Percentiles rank a stretch among this genome's conserved stretches.
phyloP scores from a whole-genome alignment of 2,329 filamentous ascomycete genomes.

The Pyricularia sp. region DNA sequence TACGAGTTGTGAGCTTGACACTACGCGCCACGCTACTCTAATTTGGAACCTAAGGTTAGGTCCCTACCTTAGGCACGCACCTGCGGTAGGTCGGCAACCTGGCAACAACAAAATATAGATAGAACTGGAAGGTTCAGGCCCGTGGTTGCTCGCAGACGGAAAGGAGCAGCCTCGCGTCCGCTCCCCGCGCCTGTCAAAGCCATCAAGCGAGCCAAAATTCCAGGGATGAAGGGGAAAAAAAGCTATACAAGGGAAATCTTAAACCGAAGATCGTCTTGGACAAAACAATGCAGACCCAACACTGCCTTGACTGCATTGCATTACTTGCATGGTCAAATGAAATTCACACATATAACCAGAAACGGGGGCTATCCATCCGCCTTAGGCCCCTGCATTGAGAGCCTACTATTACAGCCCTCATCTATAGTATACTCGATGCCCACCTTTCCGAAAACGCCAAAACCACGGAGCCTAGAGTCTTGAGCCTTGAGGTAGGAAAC shows the following conservation, averaged over 20 bases:
- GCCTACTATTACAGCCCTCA: no score
- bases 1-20: not conserved
- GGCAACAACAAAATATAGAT: not conserved
- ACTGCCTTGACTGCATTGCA: not conserved
- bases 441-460: not conserved
- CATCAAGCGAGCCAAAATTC: not conserved
- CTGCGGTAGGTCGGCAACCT: no score
- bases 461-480: not conserved
- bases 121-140: not conserved
- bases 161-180: not conserved
- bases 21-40: not conserved
- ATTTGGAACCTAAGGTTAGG: not conserved
- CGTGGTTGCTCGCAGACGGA: not conserved
- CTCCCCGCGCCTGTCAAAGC: not conserved
- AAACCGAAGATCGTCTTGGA: not conserved
- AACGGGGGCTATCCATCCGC: not conserved
- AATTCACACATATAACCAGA: not conserved
- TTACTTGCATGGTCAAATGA: not conserved
- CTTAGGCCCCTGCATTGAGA: no score
- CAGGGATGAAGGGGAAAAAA: not conserved
- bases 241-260: not conserved
- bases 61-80: no score
- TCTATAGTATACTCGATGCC: not conserved
- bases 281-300: not conserved
- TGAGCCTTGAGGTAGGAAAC: not conserved